phyloP scores from a whole-genome alignment of 257 asterid genomes.

The Galeopsis tetrahit region DNA sequence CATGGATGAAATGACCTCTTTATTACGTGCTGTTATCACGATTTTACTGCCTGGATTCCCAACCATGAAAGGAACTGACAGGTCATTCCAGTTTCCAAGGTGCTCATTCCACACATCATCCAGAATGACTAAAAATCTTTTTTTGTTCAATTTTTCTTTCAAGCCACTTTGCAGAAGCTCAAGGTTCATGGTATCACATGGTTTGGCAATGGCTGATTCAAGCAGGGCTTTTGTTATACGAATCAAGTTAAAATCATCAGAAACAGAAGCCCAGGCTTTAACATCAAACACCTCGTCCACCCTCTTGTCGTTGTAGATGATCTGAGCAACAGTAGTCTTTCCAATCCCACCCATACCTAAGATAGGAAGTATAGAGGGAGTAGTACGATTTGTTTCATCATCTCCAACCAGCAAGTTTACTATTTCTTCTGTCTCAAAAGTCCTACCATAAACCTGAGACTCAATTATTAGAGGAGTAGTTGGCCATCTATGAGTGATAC shows the following conservation, averaged over 20 bases:
- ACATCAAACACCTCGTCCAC: constrained; percentile 44
- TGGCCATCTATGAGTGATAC: constrained; percentile 33
- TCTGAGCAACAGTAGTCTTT: constrained; percentile 54
- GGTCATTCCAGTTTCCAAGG: constrained; percentile 42
- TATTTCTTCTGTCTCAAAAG: constrained; percentile 48
- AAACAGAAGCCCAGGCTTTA: constrained; percentile 55
- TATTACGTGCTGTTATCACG: constrained; percentile 49
- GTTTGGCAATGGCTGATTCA: constrained; percentile 49
- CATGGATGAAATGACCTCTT: constrained; percentile 44
- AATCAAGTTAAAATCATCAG: constrained; percentile 51
- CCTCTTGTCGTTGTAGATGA: constrained; percentile 50
- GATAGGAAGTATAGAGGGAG: constrained; percentile 42
- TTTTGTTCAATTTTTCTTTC: constrained; percentile 41
- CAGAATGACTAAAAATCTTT: constrained; percentile 48
- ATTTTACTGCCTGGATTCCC: constrained; percentile 50
- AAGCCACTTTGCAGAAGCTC: constrained; percentile 48
- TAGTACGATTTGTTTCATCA: constrained; percentile 17
- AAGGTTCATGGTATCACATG: constrained; percentile 45
- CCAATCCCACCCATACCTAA: constrained; percentile 62
- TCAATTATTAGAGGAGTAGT: constrained; percentile 48
- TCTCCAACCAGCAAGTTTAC: constrained; percentile 34
- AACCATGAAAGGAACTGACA: constrained; percentile 42
- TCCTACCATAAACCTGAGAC: constrained; percentile 48
- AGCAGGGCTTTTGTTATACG: constrained; percentile 45
- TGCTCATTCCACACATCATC: constrained; percentile 61